These are phyloP conservation scores for Wickerhamomyces bisporus DNA, from an alignment of 805 yeast genomes.

Conservation along the genomic window DNA sequence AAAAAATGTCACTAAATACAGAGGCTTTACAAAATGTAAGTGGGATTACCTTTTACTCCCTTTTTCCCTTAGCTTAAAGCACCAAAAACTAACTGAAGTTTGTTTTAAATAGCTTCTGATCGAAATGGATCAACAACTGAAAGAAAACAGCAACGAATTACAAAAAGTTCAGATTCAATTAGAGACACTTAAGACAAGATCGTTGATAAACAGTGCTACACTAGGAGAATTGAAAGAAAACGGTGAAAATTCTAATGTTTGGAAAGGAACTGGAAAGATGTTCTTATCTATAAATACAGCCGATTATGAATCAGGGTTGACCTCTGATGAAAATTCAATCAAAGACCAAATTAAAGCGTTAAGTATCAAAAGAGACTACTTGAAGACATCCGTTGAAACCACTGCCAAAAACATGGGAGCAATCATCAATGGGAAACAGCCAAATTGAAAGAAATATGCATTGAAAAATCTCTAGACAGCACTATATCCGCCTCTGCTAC, in stretches of 20 bases:
- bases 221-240: constrained; percentile 41
- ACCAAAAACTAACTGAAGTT: too few species aligned
- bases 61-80: neutral
- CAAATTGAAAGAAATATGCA: constrained; percentile 3
- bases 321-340: constrained; percentile 46
- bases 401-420: constrained; percentile 60
- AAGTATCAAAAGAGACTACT: constrained; percentile 63
- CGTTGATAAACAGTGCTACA: constrained; percentile 37
- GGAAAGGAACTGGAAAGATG: constrained; percentile 84
- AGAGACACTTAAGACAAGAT: constrained; percentile 4
- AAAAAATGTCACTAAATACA: constrained; percentile 37
- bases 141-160: constrained; percentile 54
- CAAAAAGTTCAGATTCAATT: constrained; percentile 45
- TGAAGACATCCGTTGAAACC: constrained; percentile 72
- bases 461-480: too few species aligned
- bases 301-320: constrained; percentile 44
- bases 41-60: neutral
- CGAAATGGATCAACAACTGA: constrained; percentile 65
- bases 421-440: constrained; percentile 18
- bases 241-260: constrained; percentile 48
- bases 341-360: constrained; percentile 57
- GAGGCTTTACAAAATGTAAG: constrained; percentile 39
- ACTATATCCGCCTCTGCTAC: constrained; percentile 82
- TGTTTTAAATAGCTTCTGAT: constrained; percentile 39
- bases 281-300: constrained; percentile 43